Base-by-base conservation (phyloP, 2,329 filamentous ascomycete genomes). In the Pyrenochaeta sp. region DNA sequence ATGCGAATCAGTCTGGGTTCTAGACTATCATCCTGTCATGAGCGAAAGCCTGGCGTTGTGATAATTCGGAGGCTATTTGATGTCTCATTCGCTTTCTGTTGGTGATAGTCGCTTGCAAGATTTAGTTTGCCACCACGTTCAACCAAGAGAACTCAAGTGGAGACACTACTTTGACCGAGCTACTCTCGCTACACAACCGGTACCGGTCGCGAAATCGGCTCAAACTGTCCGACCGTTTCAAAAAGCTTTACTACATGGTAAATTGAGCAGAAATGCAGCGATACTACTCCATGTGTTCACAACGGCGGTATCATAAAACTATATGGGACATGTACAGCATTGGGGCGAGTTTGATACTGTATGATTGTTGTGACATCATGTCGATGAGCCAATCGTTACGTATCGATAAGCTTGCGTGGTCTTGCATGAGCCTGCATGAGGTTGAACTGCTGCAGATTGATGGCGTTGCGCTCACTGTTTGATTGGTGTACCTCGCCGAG, bases 321-420 rank as follows among this genome's bases (percentile, higher is more conserved):
- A n/a, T n/a, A n/a, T n/a, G n/a, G n/a, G n/a, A n/a, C n/a, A n/a
- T n/a, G n/a, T n/a, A n/a, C n/a, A n/a, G n/a, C n/a, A n/a, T n/a
- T n/a, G n/a, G n/a, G n/a, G n/a, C n/a, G n/a, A n/a, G n/a, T n/a
- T n/a, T n/a, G n/a, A n/a, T n/a, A n/a, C n/a, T n/a, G n/a, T n/a
- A 35, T 33, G 29, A 45, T 35, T 33, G 42, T n/a, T 15, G 30
- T 57, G 51, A 54, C 51, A 47, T 54, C 47, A 51, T 37, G 44
- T 33, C 42, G 20, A 21, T 30, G 32, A 15, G 43, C 29, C 30
- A 39, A 12, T 29, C 6, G 40, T 37, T 54, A 54, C 33, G 46
- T 58, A 54, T 58, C 54, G 54, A 58, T 54, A 58, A 58, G 44
- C 54, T 47, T 48, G 43, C 42, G 15, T 42, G 17, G 21, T 29